Evolutionary conservation across 371 early-diverging fungal genomes (phyloP).

Genomic region (Mucor velutinosus): DNA sequence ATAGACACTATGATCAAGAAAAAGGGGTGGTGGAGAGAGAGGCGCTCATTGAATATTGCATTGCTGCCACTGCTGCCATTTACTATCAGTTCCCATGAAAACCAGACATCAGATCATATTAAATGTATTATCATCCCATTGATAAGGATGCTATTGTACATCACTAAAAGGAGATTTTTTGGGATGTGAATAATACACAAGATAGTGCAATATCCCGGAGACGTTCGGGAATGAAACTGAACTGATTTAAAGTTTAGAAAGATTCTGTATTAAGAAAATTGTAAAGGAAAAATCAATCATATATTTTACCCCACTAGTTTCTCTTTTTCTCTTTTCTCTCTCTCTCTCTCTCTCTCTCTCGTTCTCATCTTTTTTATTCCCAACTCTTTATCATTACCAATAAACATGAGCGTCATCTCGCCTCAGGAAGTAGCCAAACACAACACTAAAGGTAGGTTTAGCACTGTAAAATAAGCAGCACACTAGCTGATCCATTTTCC

Average conservation of each 20-base stretch:
- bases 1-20: background rate
- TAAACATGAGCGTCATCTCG: conserved; percentile 33
- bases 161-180: background rate
- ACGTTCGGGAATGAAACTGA: conserved; percentile 1
- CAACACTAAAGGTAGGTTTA: conserved; percentile 46
- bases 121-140: background rate
- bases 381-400: background rate
- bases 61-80: background rate
- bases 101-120: background rate
- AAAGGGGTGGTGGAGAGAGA: background rate
- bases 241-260: background rate
- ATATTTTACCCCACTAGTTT: background rate
- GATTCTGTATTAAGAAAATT: background rate
- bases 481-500: background rate
- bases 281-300: background rate
- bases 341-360: background rate
- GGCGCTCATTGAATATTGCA: background rate
- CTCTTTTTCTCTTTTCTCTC: conserved; percentile 2
- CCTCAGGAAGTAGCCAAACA: conserved; percentile 73
- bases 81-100: background rate
- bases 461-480: background rate
- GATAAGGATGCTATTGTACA: background rate
- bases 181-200: background rate
- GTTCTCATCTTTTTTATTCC: conserved; percentile 11
- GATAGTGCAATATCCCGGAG: background rate